These are phyloP conservation scores for Hsuehochloa calcarea DNA, from an alignment of 176 grass and related monocot genomes.

Conservation along the genomic window DNA sequence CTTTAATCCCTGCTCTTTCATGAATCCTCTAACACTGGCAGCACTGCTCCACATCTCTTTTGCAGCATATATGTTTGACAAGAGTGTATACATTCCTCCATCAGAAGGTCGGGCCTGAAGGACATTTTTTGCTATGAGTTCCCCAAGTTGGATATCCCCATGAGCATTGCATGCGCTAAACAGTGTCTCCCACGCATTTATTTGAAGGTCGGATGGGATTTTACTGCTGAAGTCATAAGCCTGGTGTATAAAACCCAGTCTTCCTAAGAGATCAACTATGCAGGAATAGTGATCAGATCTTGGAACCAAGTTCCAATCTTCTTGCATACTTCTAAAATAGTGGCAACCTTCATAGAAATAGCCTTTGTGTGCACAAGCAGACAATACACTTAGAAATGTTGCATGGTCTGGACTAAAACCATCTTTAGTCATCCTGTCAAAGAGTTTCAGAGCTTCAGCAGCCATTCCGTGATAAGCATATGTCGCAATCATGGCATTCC, in stretches of 20 bases:
- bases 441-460: constrained; percentile 57
- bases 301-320: constrained; percentile 62
- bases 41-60: constrained; percentile 64
- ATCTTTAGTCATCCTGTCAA: constrained; percentile 49
- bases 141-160: constrained; percentile 61
- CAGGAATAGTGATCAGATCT: constrained; percentile 77
- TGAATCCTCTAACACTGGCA: constrained; percentile 51
- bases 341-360: constrained; percentile 64
- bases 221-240: constrained; percentile 57
- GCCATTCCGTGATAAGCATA: constrained; percentile 74
- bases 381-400: constrained; percentile 66
- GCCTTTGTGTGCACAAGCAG: constrained; percentile 71
- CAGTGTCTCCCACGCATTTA: constrained; percentile 70
- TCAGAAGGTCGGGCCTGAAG: constrained; percentile 52
- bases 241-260: constrained; percentile 58
- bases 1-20: constrained; percentile 65
- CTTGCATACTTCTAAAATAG: constrained; percentile 64
- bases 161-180: constrained; percentile 70
- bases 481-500: constrained; percentile 79
- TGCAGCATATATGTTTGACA: constrained; percentile 74
- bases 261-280: constrained; percentile 78
- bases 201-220: constrained; percentile 52
- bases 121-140: constrained; percentile 53
- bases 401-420: constrained; percentile 59
- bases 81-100: constrained; percentile 69